Base-by-base conservation (phyloP, 73 alveolate genomes). In the Blepharisma japonicum region DNA sequence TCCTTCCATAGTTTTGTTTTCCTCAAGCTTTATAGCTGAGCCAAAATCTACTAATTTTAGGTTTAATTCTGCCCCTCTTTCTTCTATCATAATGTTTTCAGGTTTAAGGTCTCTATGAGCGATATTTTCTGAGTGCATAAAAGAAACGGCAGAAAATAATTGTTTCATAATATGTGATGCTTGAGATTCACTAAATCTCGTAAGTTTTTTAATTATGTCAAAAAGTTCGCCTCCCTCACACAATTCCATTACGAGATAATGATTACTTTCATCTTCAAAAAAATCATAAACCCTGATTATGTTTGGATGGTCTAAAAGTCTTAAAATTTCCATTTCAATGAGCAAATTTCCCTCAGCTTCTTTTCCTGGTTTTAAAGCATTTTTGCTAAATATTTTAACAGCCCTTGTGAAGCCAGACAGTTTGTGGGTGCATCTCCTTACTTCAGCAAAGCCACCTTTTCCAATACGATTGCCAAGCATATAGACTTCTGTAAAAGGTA, bases 151-250 rank as follows among this genome's bases (percentile, higher is more conserved):
- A 32, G 42, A 32, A 32, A 32, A 32, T 32, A 32, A 32, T 32
- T 32, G 42, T 32, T 32, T 32, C 42, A 32, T 32, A 1, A 32
- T 32, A 32, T 32, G 42, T 32, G 42, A 32, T 32, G 42, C 42
- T 32, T 32, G 42, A 32, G 42, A 32, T 32, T 32, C 42, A 32
- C 42, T 32, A 32, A 32, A 32, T 32, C 42, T 32, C 42, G 42
- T 32, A 3, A 32, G 42, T 32, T 32, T 32, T 32, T 32, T 32
- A 32, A 32, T 32, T 32, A 32, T 32, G 42, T 70, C 70, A 77
- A 85, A 91, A 47, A 91, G 84, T 56, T 91, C 97, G 9, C 95
- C 94, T 4, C 97, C 97, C 48, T 80, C 71, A 79, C 90, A 77
- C 50, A 77, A 82, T 82, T 91, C 97, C 87, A 91, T 81, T 23